phyloP scores from a whole-genome alignment of 2,329 filamentous ascomycete species.

The Colletotrichum lentis region DNA sequence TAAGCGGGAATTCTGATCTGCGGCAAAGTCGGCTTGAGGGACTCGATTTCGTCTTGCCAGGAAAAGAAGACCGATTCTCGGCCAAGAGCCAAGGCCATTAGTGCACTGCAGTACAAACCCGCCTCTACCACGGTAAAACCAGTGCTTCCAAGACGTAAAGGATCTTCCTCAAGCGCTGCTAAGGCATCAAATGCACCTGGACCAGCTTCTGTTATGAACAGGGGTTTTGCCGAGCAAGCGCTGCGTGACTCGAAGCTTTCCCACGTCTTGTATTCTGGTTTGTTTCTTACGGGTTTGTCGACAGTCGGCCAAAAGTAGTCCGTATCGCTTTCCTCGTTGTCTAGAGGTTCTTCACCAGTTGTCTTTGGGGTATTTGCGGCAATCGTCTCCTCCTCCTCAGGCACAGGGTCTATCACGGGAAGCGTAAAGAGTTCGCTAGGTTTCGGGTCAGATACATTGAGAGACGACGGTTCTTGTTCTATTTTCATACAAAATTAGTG shows the following conservation, averaged over 20 bases:
- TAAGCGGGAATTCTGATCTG: slow-evolving; percentile 65
- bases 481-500: background rate
- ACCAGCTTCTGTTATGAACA: slow-evolving; percentile 75
- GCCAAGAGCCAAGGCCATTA: slow-evolving; percentile 74
- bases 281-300: slow-evolving; percentile 44
- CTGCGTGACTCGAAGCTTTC: slow-evolving; percentile 65
- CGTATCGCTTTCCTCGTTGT: background rate
- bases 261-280: slow-evolving; percentile 70
- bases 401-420: slow-evolving; percentile 40
- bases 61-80: slow-evolving; percentile 75
- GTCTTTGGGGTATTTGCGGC: background rate
- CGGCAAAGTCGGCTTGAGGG: slow-evolving; percentile 60
- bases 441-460: slow-evolving; percentile 30
- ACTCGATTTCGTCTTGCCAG: slow-evolving; percentile 61
- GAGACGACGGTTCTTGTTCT: slow-evolving; percentile 22
- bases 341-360: slow-evolving; percentile 41
- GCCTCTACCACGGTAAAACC: slow-evolving; percentile 56
- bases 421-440: slow-evolving; percentile 55
- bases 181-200: slow-evolving; percentile 71
- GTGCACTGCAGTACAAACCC: slow-evolving; percentile 61
- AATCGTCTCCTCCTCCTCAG: slow-evolving; percentile 38
- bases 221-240: slow-evolving; percentile 51
- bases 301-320: slow-evolving; percentile 59
- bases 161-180: slow-evolving; percentile 54
- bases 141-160: slow-evolving; percentile 49